Evolutionary conservation across 2,329 filamentous ascomycete species (phyloP).

Genomic region (Paecilomyces variotii): DNA sequence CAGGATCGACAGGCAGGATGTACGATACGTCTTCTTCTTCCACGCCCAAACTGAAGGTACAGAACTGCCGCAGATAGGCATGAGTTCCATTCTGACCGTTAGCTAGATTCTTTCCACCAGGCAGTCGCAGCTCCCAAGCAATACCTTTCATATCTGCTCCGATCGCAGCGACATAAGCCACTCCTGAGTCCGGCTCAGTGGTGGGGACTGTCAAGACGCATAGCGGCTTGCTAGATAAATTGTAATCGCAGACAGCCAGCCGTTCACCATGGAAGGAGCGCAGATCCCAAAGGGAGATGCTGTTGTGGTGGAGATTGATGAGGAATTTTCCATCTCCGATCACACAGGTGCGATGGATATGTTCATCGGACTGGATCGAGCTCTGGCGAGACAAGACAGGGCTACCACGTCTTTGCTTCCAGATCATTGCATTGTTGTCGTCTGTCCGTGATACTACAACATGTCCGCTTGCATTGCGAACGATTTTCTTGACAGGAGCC

Average conservation of each 20-base stretch:
- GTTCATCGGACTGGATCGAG: constrained; percentile 56
- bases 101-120: constrained; percentile 28
- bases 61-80: constrained; percentile 56
- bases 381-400: constrained; percentile 59
- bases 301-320: constrained; percentile 66
- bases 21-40: constrained; percentile 45
- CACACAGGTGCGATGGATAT: constrained; percentile 74
- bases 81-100: constrained; percentile 26
- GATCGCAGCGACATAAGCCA: constrained; percentile 69
- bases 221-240: constrained; percentile 61
- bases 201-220: constrained; percentile 66
- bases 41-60: constrained; percentile 58
- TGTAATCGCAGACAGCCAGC: constrained; percentile 53
- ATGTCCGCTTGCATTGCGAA: constrained; percentile 72
- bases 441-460: constrained; percentile 74
- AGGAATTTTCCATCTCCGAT: constrained; percentile 70
- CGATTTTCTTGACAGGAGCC: constrained; percentile 71
- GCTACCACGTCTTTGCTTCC: constrained; percentile 58
- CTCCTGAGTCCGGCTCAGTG: constrained; percentile 50
- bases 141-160: constrained; percentile 70
- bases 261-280: constrained; percentile 50
- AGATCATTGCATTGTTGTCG: constrained; percentile 72
- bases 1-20: constrained; percentile 77
- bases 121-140: constrained; percentile 69
- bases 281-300: constrained; percentile 73